phyloP scores from a whole-genome alignment of 2,329 filamentous ascomycete genomes.

The Colletotrichum sp. region DNA sequence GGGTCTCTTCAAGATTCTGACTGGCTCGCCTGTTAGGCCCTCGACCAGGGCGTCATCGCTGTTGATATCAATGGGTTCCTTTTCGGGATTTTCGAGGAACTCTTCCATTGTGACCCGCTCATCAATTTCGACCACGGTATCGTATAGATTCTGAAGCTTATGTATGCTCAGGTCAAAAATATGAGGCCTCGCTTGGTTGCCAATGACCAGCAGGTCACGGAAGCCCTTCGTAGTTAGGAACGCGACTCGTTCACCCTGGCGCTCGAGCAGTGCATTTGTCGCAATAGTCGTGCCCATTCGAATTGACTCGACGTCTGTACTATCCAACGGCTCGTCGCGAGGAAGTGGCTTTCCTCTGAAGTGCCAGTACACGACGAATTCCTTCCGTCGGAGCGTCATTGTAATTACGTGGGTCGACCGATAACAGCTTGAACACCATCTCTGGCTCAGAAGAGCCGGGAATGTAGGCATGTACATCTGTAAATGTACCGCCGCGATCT shows the following conservation, averaged over 20 bases:
- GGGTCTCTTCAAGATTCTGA: constrained; percentile 64
- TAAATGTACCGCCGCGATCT: constrained; percentile 74
- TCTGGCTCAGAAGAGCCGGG: constrained; percentile 64
- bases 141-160: constrained; percentile 71
- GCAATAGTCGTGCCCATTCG: constrained; percentile 80
- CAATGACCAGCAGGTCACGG: constrained; percentile 73
- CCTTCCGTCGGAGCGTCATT: constrained; percentile 74
- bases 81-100: constrained; percentile 66
- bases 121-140: constrained; percentile 71
- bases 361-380: constrained; percentile 69
- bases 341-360: constrained; percentile 64
- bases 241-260: constrained; percentile 74
- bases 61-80: constrained; percentile 36
- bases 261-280: constrained; percentile 74
- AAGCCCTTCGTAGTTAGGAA: constrained; percentile 74
- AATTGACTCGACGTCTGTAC: constrained; percentile 55
- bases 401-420: constrained; percentile 74
- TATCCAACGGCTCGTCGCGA: constrained; percentile 32
- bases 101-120: constrained; percentile 76
- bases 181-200: constrained; percentile 73
- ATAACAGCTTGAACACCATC: constrained; percentile 76
- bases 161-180: constrained; percentile 74
- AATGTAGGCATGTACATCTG: constrained; percentile 70
- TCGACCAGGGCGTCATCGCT: constrained; percentile 53
- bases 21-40: constrained; percentile 68